A percentile compares a stretch with the other conserved stretches of the same genome.
Conservation (phyloP, 1,284 basidiomycete genomes). For the Malassezia japonica region DNA sequence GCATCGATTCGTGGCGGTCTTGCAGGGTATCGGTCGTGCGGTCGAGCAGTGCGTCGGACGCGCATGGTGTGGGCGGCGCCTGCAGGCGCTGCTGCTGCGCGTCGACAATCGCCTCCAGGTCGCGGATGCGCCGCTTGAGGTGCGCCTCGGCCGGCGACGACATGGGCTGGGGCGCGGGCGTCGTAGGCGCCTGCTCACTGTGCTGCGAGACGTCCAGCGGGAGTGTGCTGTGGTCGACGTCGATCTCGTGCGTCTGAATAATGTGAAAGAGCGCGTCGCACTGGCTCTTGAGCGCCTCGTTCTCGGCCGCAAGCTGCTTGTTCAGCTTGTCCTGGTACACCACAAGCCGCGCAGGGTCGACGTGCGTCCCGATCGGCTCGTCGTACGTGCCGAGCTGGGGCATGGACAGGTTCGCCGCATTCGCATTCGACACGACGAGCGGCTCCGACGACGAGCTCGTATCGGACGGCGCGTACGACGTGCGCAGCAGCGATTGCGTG, state of each 20-base stretch:
- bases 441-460: too few species aligned
- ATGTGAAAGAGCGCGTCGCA: slow-evolving; percentile 9
- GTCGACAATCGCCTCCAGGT: slow-evolving; percentile 1
- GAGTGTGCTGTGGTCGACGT: background rate
- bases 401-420: slow-evolving; percentile 2
- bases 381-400: background rate
- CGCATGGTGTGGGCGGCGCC: background rate
- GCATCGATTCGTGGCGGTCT: slow-evolving; percentile 7
- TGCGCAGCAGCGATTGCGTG: too few species aligned
- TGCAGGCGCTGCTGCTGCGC: slow-evolving; percentile 6
- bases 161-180: background rate
- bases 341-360: slow-evolving; percentile 10
- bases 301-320: slow-evolving; percentile 10
- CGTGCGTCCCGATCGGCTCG: background rate
- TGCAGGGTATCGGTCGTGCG: slow-evolving; percentile 5
- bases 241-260: background rate
- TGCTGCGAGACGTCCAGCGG: too few species aligned
- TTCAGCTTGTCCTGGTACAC: slow-evolving; percentile 17
- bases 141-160: slow-evolving; percentile 3
- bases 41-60: background rate
- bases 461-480: too few species aligned
- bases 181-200: too few species aligned
- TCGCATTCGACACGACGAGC: background rate
- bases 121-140: slow-evolving; percentile 3
- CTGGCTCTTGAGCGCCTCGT: slow-evolving; percentile 14